A percentile compares a stretch with the other conserved stretches of the same genome.
phyloP scores from a whole-genome alignment of 768 basidiomycete genomes.

The Suillus paluster region DNA sequence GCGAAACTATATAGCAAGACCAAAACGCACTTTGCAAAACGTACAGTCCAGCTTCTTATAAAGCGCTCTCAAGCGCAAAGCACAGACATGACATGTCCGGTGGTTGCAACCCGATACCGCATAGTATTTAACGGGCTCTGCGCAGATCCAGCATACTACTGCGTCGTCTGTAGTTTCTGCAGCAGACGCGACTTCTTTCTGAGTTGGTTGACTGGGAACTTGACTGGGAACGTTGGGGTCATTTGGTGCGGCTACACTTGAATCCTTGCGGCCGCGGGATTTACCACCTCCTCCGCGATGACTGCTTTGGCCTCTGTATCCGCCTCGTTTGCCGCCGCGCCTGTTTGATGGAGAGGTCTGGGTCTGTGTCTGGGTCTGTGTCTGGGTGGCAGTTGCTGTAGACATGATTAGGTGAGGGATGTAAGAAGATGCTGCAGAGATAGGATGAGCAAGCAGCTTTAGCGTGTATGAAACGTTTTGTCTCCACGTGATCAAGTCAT shows the following conservation, averaged over 20 bases:
- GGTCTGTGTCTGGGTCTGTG: constrained; percentile 10
- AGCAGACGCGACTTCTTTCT: constrained; percentile 9
- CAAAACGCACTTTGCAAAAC: constrained; percentile 85
- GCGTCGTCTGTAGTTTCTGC: constrained; percentile 36
- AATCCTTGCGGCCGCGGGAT: constrained; percentile 5
- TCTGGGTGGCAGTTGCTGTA: constrained; percentile 21
- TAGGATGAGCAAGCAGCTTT: not conserved
- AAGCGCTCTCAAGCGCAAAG: constrained; percentile 82
- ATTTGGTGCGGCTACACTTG: not conserved
- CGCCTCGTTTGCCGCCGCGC: constrained; percentile 19
- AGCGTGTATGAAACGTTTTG: not conserved
- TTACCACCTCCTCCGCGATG: constrained; percentile 23
- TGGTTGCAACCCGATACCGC: constrained; percentile 91
- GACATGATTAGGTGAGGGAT: constrained; percentile 20
- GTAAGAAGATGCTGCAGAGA: not conserved
- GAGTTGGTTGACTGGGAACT: constrained; percentile 1
- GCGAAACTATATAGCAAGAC: not conserved
- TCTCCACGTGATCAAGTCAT: constrained; percentile 8
- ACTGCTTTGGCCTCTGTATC: constrained; percentile 16
- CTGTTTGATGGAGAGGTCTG: not conserved
- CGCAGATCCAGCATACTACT: constrained; percentile 88
- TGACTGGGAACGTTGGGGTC: not conserved
- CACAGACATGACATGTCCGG: constrained; percentile 93
- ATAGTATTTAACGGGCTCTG: constrained; percentile 91
- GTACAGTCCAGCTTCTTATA: constrained; percentile 96